These are phyloP conservation scores for Arthrobotrys sinensis DNA, from an alignment of 2,329 filamentous ascomycete genomes.

Conservation along the genomic window DNA sequence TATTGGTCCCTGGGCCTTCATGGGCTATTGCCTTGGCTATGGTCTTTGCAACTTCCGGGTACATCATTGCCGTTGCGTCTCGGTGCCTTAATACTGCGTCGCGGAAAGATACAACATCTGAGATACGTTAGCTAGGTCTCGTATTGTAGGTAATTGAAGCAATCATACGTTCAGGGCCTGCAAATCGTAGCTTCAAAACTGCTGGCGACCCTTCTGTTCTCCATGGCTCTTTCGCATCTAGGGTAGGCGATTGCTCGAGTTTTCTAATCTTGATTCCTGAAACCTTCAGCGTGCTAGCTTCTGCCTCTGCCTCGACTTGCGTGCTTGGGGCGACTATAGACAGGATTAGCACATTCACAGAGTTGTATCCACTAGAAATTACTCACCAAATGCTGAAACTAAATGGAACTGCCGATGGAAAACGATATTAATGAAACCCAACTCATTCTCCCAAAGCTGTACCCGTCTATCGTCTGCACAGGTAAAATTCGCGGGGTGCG, in stretches of 20 bases:
- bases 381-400: slow-evolving; percentile 54
- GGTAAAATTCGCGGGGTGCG: slow-evolving; percentile 47
- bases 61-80: slow-evolving; percentile 57
- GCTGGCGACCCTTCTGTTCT: slow-evolving; percentile 36
- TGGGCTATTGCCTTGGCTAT: slow-evolving; percentile 39
- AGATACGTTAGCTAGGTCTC: slow-evolving; percentile 20
- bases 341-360: slow-evolving; percentile 11
- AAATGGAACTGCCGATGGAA: slow-evolving; percentile 59
- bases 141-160: neutral
- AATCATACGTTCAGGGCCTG: slow-evolving; percentile 37
- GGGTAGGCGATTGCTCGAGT: slow-evolving; percentile 46
- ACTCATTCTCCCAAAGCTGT: slow-evolving; percentile 59
- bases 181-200: slow-evolving; percentile 53
- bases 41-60: slow-evolving; percentile 54
- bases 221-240: slow-evolving; percentile 56
- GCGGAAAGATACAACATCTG: slow-evolving; percentile 56
- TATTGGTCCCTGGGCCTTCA: slow-evolving; percentile 35
- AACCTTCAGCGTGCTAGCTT: slow-evolving; percentile 34
- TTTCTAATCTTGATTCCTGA: slow-evolving; percentile 57
- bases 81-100: slow-evolving; percentile 54
- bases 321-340: slow-evolving; percentile 47
- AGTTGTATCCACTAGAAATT: neutral
- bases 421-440: slow-evolving; percentile 56
- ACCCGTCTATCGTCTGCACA: slow-evolving; percentile 48
- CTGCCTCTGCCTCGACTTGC: slow-evolving; percentile 50